Evolutionary conservation across 768 basidiomycete genomes (phyloP).

Genomic region (Suillus tomentosus): DNA sequence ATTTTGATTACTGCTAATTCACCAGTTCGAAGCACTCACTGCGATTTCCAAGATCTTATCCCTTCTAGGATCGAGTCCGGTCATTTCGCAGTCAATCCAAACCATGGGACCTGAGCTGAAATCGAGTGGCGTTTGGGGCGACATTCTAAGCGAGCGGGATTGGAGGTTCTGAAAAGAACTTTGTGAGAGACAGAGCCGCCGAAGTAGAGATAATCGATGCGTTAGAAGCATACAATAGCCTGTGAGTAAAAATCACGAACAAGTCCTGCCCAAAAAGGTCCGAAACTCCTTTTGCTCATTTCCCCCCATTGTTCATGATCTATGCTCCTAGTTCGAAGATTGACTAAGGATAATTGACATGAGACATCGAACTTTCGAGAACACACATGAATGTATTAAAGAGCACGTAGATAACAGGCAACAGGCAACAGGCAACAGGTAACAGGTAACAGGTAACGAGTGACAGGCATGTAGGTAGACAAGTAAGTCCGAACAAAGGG

Average conservation of each 20-base stretch:
- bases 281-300: background rate
- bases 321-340: too few species aligned
- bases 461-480: too few species aligned
- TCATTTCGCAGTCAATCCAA: slow-evolving; percentile 91
- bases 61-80: slow-evolving; percentile 64
- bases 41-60: slow-evolving; percentile 84
- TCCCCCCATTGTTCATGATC: too few species aligned
- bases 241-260: background rate
- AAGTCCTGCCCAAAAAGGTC: background rate
- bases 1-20: background rate
- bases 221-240: background rate
- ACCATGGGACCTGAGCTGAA: slow-evolving; percentile 68
- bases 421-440: too few species aligned
- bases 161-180: background rate
- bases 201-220: background rate
- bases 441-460: too few species aligned
- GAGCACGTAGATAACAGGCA: too few species aligned
- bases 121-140: slow-evolving; percentile 37
- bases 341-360: too few species aligned
- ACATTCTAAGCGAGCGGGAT: slow-evolving; percentile 8
- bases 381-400: too few species aligned
- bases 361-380: too few species aligned
- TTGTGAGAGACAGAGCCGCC: background rate
- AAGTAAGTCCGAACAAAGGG: too few species aligned
- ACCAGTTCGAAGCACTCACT: slow-evolving; percentile 36